A percentile compares a stretch with the other conserved stretches of the same genome.
Conservation (phyloP, 225 moss, liverwort and hornwort species). For the Physcomitrium patens region DNA sequence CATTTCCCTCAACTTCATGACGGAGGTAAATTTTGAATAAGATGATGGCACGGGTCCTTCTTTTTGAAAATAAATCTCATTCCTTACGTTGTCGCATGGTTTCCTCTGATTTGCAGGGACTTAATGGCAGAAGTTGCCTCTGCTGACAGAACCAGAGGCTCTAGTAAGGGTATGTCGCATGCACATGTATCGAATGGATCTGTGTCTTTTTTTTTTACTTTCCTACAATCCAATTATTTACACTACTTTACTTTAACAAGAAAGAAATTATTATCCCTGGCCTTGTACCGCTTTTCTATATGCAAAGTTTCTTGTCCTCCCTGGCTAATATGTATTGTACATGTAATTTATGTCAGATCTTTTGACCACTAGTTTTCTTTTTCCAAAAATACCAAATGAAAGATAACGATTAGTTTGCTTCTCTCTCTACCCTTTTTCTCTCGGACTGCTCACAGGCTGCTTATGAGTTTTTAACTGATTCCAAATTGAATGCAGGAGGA, state of each 20-base stretch:
- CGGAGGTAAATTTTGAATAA: neutral
- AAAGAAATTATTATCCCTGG: neutral
- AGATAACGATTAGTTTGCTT: constrained; percentile 21
- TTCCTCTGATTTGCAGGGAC: constrained; percentile 40
- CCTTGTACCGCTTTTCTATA: no score
- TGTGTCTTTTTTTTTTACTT: constrained; percentile 15
- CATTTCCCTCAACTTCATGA: constrained; percentile 4
- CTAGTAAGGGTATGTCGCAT: constrained; percentile 42
- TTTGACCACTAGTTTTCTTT: constrained; percentile 5
- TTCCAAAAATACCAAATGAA: neutral
- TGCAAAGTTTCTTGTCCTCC: neutral
- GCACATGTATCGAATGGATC: constrained; percentile 20
- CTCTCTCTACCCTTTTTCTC: constrained; percentile 16
- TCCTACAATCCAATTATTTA: neutral
- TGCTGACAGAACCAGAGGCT: constrained; percentile 36
- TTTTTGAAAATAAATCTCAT: neutral
- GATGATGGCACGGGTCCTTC: constrained; percentile 2
- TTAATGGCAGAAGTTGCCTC: constrained; percentile 40
- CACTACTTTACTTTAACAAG: constrained; percentile 5
- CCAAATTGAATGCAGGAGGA: constrained; percentile 45
- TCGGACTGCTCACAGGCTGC: neutral
- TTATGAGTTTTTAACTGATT: constrained; percentile 10
- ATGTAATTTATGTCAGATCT: constrained; percentile 9
- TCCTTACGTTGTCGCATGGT: constrained; percentile 8
- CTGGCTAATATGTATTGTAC: neutral